These are phyloP conservation scores for Wickerhamomyces hampshirensis DNA, from an alignment of 805 yeast species.

Conservation along the genomic window DNA sequence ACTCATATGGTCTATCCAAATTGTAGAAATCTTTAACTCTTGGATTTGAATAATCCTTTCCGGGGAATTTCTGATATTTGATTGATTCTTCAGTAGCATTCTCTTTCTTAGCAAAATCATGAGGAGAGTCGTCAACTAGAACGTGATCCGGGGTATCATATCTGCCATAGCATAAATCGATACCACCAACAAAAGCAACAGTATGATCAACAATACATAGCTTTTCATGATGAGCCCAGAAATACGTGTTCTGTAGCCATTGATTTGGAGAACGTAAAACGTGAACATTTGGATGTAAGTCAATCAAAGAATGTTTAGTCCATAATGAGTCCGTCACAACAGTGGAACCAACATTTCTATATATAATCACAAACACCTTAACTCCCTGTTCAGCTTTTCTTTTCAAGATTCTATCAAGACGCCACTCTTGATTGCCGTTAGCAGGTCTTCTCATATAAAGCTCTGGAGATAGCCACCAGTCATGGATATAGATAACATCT, in stretches of 20 bases:
- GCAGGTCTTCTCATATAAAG: slow-evolving; percentile 90
- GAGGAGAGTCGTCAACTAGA: slow-evolving; percentile 63
- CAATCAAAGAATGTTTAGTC: slow-evolving; percentile 89
- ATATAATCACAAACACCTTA: slow-evolving; percentile 84
- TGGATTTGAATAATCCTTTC: slow-evolving; percentile 96
- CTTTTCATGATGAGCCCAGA: slow-evolving; percentile 99
- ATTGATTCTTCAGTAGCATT: slow-evolving; percentile 37
- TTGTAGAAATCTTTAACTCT: slow-evolving; percentile 82
- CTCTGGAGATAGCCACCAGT: slow-evolving; percentile 99
- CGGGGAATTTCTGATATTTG: slow-evolving; percentile 70
- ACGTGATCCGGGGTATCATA: slow-evolving; percentile 97
- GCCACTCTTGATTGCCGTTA: slow-evolving; percentile 89
- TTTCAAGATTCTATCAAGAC: slow-evolving; percentile 83
- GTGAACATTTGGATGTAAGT: slow-evolving; percentile 79
- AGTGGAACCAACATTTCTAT: slow-evolving; percentile 89
- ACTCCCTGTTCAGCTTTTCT: slow-evolving; percentile 94
- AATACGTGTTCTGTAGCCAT: slow-evolving; percentile 83
- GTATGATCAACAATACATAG: slow-evolving; percentile 82
- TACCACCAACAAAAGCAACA: slow-evolving; percentile 89
- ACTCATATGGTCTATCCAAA: slow-evolving; percentile 81
- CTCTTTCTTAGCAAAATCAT: slow-evolving; percentile 27
- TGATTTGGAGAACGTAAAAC: slow-evolving; percentile 95
- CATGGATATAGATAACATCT: slow-evolving; percentile 91
- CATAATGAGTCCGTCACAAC: slow-evolving; percentile 92
- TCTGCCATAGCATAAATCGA: slow-evolving; percentile 93